Evolutionary conservation across 1,139 yeast genomes (phyloP), one percentile per base, ranked within the genome.

Genomic region (Geotrichum phurueaensis): DNA sequence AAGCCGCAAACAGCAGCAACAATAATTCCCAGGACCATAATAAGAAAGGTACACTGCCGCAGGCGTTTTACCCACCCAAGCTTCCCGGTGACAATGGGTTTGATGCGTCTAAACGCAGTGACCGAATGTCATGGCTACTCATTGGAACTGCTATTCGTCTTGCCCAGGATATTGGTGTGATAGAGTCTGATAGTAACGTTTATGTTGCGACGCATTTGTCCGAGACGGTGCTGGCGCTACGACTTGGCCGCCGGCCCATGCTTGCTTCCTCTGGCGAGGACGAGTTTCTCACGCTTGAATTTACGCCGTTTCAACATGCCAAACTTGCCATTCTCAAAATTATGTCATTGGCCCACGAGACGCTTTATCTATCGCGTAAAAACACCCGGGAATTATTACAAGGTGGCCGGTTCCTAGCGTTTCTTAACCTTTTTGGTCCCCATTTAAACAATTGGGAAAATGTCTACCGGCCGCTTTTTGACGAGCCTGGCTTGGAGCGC

Each of bases 111-210:
- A 79, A 95, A 67, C 78, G 97, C 68, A 85, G 94, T 67, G 92
- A 89, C 70, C 80, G 96, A 54, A 87, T 90, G 94, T 87, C 96
- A 0, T 91, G 96, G 94, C 87, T 90, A 94, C 80, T 90, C 64
- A 86, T 89, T 60, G 97, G 97, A 3, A 84, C 89, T 1, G 92
- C 96, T 0, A 88, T 89, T 2, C 78, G 97, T 60, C 75, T 92
- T 53, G 96, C 96, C 2, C 96, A 90, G 71, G 95, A 90, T 72
- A 83, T 89, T 82, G 91, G 90, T 6, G 81, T 87, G 66, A 84
- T 87, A 79, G 90, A 88, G 59, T 81, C 84, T 20, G 84, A 88
- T 65, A 79, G 92, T 13, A 82, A 86, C 66, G 84, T 91, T 1
- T 89, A 87, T 68, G 77, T 90, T 62, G 96, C 96, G 0, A 84